These are phyloP conservation scores for Histomonas meleagridis DNA, from an alignment of 208 protist species.

Conservation along the genomic window DNA sequence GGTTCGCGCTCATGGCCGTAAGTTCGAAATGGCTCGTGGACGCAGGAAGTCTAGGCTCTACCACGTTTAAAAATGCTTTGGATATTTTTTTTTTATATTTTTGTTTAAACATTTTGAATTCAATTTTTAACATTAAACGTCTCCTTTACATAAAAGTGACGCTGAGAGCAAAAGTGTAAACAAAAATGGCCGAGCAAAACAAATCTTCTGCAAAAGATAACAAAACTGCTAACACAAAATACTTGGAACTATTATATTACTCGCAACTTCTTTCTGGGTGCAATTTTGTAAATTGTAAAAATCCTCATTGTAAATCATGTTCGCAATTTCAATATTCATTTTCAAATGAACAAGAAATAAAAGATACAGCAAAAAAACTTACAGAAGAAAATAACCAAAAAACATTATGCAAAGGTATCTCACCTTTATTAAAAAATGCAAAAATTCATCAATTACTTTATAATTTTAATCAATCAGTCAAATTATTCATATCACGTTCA, in stretches of 20 bases:
- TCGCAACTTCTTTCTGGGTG: background rate
- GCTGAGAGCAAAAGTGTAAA: too few relatives aligned
- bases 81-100: too few relatives aligned
- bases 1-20: slow-evolving; percentile 61
- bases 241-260: too few relatives aligned
- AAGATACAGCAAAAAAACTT: background rate
- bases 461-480: too few relatives aligned
- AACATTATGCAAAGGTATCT: background rate
- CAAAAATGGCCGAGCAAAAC: too few relatives aligned
- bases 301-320: background rate
- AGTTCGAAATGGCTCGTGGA: slow-evolving; percentile 79
- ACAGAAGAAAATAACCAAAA: background rate
- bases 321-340: background rate
- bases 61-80: slow-evolving; percentile 59
- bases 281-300: background rate
- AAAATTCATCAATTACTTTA: background rate
- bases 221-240: too few relatives aligned
- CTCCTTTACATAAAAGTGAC: too few relatives aligned
- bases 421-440: background rate
- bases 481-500: too few relatives aligned
- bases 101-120: too few relatives aligned
- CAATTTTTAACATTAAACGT: too few relatives aligned
- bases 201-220: too few relatives aligned
- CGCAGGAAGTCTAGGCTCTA: slow-evolving; percentile 53
- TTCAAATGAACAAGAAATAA: background rate